Evolutionary conservation across 352 stramenopile genomes (phyloP), one percentile per base, ranked within the genome.

Genomic region (Globisporangium recalcitrans): DNA sequence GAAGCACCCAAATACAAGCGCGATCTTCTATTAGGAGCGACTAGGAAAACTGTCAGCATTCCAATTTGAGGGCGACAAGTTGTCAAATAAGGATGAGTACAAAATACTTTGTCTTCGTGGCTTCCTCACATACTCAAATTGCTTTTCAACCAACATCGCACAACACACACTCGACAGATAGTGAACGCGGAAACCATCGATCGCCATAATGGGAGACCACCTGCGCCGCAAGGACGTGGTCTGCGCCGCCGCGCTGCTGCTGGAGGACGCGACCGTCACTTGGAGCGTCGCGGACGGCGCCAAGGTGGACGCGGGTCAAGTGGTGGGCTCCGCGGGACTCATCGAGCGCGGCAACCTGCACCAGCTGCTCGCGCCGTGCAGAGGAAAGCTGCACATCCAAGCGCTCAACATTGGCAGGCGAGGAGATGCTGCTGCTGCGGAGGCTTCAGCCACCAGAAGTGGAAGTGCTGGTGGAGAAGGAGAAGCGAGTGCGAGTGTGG

Each of bases 331-430:
- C 4, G 68, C 73, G 13, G 81, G 82, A 29, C 68, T 71, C 31
- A 73, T 92, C 52, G 81, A 90, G 68, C 69, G 68, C 24, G 84
- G 82, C 24, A 91, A 71, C 31, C 73, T 84, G 40, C 69, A 75
- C 65, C 73, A 67, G 13, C 62, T 93, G 14, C 52, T 74, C 42
- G 64, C 95, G n/a, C 91, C 87, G 65, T 98, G 98, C 40, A 90
- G 88, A 9, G 97, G 97, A 26, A 93, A 87, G 62, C 92, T 93
- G 19, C 77, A 78, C 47, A 68, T 42, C 31, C 68, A 56, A 1
- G 65, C n/a, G 31, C 56, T 36, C 27, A 29, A 55, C 11, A 24
- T 19, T 16, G 54, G 48, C 9, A 52, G 60, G 40, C 24, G 26
- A 32, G 51, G 36, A n/a, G n/a, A n/a, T n/a, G n/a, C n/a, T 16